Evolutionary conservation across 306 rosid genomes (phyloP), one percentile per base, ranked within the genome.

Genomic region (Prunus padus): DNA sequence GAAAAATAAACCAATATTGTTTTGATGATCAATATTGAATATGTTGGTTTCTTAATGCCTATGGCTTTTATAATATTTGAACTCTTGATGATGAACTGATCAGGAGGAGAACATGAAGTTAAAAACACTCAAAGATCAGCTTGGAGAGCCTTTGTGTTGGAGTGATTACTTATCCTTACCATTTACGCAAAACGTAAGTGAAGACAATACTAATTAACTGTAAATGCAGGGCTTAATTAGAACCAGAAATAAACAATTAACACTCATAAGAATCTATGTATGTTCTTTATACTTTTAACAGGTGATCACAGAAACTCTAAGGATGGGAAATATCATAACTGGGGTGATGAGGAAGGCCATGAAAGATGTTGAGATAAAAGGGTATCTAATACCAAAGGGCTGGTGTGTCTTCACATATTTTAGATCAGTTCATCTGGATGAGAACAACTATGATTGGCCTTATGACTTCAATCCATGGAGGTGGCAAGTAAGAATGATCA

Each of bases 381-480:
- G 99, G 73, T 70, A 85, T 72, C 73, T 84, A 5, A 92, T 95
- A 87, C 97, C 97, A 76, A 80, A 89, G 80, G 97, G 97, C 45
- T 95, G 97, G 97, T 89, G 91, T 77, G 92, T 87, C 59, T 83
- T 92, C 73, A 66, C 88, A 22, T 90, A 89, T 82, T 89, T 95
- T 59, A 87, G 97, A 86, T 95, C 97, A 55, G 92, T 95, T 79
- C 99, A 95, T 89, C 97, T 95, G 45, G 97, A 95, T 77, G 92
- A 85, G 26, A 85, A 60, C 71, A 85, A 86, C 80, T 95, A 87
- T 73, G 96, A 90, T 46, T 79, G 81, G 26, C 97, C 99, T 65
- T 80, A 90, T 80, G 84, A 86, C 70, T 95, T 95, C 85, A 90
- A 95, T 82, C 99, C 99, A 81, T 92, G 97, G 99, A 92, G 99